These are phyloP conservation scores for Linnemannia elongata DNA, from an alignment of 192 early-diverging fungal genomes.

Conservation along the genomic window DNA sequence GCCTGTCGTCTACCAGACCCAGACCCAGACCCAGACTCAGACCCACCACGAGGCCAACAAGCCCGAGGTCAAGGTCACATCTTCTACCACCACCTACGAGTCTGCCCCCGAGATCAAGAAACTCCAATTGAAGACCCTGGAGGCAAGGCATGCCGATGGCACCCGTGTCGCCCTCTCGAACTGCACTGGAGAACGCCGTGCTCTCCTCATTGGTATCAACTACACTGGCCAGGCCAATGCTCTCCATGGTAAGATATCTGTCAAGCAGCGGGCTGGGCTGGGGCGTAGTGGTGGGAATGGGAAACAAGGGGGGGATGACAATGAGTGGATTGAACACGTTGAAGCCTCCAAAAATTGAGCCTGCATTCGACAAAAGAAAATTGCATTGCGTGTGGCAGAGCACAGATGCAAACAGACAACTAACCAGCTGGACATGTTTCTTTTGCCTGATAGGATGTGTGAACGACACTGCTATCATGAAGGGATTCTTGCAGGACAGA, in stretches of 20 bases:
- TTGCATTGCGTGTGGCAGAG: not conserved
- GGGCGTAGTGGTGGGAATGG: not conserved
- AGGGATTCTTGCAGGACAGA: conserved; percentile 37
- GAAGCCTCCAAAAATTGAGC: not conserved
- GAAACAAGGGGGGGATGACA: not conserved
- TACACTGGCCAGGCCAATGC: conserved; percentile 40
- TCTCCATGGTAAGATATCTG: conserved; percentile 38
- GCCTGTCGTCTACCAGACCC: not conserved
- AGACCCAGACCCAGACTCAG: not conserved
- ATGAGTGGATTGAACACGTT: not conserved
- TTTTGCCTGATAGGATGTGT: conserved; percentile 38
- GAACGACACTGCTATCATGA: conserved; percentile 57
- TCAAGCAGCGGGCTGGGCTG: not conserved
- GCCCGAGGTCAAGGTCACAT: not conserved
- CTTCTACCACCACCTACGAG: not conserved
- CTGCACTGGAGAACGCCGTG: conserved; percentile 45
- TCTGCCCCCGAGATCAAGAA: conserved; percentile 1
- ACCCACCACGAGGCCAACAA: not conserved
- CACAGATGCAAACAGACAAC: not conserved
- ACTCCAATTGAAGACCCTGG: conserved; percentile 7
- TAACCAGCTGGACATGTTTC: not conserved
- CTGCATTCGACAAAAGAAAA: not conserved
- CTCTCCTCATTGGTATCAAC: conserved; percentile 60
- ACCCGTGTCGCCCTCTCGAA: conserved; percentile 25
- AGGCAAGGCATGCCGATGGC: conserved; percentile 32